A percentile compares a stretch with the other conserved stretches of the same genome.
Conservation (phyloP, 2,329 filamentous ascomycete species). For the Talaromyces rugulosus region DNA sequence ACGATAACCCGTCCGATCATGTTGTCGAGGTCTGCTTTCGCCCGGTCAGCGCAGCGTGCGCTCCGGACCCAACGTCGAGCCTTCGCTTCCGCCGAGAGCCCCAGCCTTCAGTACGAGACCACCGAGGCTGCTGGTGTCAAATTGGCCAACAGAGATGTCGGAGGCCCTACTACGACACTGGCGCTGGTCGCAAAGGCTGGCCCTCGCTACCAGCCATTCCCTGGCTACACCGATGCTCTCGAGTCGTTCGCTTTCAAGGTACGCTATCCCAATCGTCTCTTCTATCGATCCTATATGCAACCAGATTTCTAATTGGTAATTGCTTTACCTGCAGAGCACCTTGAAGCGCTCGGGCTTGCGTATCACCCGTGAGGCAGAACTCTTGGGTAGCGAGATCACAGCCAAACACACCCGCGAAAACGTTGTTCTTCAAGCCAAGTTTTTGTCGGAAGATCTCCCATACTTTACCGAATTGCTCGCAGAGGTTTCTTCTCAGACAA, state of each 20-base stretch:
- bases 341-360: conserved; percentile 81
- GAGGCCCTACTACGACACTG: conserved; percentile 83
- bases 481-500: conserved; percentile 84
- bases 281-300: neutral
- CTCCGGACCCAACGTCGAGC: conserved; percentile 58
- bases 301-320: conserved; percentile 13
- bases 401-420: conserved; percentile 91
- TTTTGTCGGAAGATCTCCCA: conserved; percentile 90
- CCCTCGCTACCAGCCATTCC: conserved; percentile 84
- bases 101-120: conserved; percentile 80
- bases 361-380: conserved; percentile 91
- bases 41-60: conserved; percentile 61
- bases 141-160: conserved; percentile 83
- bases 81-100: conserved; percentile 63
- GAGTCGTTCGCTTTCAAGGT: conserved; percentile 98
- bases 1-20: conserved; percentile 49
- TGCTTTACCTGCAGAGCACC: conserved; percentile 59
- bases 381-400: conserved; percentile 84
- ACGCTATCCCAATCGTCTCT: conserved; percentile 22
- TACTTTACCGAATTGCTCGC: conserved; percentile 96
- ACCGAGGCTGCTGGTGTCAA: conserved; percentile 84
- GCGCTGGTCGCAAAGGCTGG: conserved; percentile 92
- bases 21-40: conserved; percentile 64
- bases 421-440: conserved; percentile 86
- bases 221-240: conserved; percentile 83